A percentile compares a stretch with the other conserved stretches of the same genome.
Evolutionary conservation across 768 basidiomycete genomes (phyloP).

Genomic region (Trametopsis cervina): DNA sequence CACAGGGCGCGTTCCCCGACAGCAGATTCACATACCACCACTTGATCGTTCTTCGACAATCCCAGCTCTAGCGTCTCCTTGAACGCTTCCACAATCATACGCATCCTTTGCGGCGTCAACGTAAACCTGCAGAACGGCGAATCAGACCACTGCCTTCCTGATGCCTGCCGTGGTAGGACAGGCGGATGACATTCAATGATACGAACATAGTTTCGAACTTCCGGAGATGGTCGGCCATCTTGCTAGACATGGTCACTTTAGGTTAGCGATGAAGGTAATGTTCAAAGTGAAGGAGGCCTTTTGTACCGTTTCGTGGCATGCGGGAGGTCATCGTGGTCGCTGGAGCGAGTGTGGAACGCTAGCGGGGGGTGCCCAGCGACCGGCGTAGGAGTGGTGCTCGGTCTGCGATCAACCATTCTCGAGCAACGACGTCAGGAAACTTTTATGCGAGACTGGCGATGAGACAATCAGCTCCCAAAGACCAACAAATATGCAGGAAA

Average conservation of each 20-base stretch:
- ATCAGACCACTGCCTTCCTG: background rate
- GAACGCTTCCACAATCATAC: conserved; percentile 96
- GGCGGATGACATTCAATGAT: conserved; percentile 5
- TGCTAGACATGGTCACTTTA: conserved; percentile 39
- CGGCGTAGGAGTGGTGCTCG: conserved; percentile 2
- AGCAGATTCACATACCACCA: conserved; percentile 62
- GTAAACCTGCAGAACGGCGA: conserved; percentile 52
- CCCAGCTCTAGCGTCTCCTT: conserved; percentile 87
- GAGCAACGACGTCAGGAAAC: background rate
- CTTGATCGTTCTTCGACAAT: conserved; percentile 71
- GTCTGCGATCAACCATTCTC: conserved; percentile 11
- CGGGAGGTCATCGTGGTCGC: conserved; percentile 82
- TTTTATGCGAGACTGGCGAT: background rate
- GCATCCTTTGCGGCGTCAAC: conserved; percentile 84
- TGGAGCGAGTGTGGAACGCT: conserved; percentile 82
- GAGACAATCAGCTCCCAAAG: background rate
- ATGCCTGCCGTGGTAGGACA: background rate
- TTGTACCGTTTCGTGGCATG: conserved; percentile 87
- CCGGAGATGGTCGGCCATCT: conserved; percentile 89
- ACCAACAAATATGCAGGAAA: background rate
- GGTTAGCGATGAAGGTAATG: conserved; percentile 3
- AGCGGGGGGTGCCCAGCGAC: conserved; percentile 68
- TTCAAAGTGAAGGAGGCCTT: background rate
- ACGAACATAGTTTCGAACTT: conserved; percentile 84
- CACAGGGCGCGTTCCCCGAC: background rate